Percentiles rank a stretch among this genome's conserved stretches.
phyloP scores from a whole-genome alignment of 169 alveolate species.

The Plasmodium gonderi region DNA sequence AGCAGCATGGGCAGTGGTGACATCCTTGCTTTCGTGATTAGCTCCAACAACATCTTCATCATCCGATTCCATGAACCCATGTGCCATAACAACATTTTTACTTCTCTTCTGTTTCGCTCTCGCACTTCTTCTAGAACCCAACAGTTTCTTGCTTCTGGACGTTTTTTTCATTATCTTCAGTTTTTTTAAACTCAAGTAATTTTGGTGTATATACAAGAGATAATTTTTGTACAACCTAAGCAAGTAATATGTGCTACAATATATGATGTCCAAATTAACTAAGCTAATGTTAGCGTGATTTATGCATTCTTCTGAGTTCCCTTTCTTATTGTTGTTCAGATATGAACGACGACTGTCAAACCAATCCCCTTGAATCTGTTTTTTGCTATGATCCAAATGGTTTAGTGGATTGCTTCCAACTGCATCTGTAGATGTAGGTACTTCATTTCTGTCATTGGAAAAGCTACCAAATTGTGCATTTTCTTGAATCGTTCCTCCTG shows the following conservation, averaged over 20 bases:
- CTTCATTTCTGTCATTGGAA: neutral
- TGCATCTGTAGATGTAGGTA: neutral
- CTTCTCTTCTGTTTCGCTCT: neutral
- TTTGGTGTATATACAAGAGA: slow-evolving; percentile 42
- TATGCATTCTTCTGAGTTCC: slow-evolving; percentile 10
- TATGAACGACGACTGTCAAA: too few species aligned
- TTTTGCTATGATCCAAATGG: too few species aligned
- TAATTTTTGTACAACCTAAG: slow-evolving; percentile 46
- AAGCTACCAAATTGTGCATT: too few species aligned
- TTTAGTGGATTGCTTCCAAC: neutral
- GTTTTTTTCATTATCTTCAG: slow-evolving; percentile 15
- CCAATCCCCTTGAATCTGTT: too few species aligned
- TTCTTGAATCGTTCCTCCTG: too few species aligned
- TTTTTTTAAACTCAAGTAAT: slow-evolving; percentile 33
- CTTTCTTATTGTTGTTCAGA: neutral
- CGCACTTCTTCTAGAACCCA: neutral
- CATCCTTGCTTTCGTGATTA: too few species aligned
- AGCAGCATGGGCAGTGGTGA: too few species aligned
- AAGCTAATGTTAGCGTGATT: slow-evolving; percentile 29
- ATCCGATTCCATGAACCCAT: neutral
- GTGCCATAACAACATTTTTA: neutral
- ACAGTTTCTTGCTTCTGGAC: neutral
- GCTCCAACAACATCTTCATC: neutral
- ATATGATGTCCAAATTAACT: slow-evolving; percentile 34
- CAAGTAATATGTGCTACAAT: slow-evolving; percentile 25